Evolutionary conservation across 441 rosid genomes (phyloP).

Genomic region (Monsonia emarginata): DNA sequence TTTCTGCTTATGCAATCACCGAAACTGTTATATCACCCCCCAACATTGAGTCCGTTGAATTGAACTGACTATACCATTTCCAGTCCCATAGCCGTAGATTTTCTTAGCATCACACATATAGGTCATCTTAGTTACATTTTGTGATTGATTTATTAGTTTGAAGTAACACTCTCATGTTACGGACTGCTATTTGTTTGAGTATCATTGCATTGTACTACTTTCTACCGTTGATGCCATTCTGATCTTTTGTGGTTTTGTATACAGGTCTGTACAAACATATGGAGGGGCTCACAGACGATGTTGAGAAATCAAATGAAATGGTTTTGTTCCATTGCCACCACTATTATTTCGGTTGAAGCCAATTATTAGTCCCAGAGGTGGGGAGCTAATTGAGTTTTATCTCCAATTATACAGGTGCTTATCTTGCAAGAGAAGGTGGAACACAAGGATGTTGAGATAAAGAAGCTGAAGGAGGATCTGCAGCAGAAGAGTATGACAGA

Average conservation of each 20-base stretch:
- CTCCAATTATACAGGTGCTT: conserved; percentile 36
- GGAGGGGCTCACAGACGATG: conserved; percentile 72
- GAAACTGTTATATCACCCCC: not conserved
- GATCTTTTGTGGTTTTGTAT: conserved; percentile 20
- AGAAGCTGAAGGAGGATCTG: conserved; percentile 34
- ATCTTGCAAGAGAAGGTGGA: conserved; percentile 60
- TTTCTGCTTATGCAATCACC: not conserved
- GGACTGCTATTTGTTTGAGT: not conserved
- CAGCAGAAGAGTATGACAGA: conserved; percentile 26
- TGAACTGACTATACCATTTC: not conserved
- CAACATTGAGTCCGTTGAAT: not conserved
- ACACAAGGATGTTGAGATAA: conserved; percentile 46
- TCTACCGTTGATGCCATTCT: conserved; percentile 7
- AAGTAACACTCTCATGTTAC: not conserved
- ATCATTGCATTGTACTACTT: not conserved
- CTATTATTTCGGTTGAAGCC: not conserved
- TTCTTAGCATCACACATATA: not conserved
- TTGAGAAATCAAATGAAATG: conserved; percentile 81
- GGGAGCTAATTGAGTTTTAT: not conserved
- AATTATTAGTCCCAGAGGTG: not conserved
- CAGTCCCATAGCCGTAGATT: not conserved
- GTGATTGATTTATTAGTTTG: not conserved
- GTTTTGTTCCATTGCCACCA: conserved; percentile 23
- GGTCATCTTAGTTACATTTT: not conserved
- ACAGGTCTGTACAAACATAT: conserved; percentile 65